Conservation (phyloP, 2,329 filamentous ascomycete genomes). For the Cercospora brassicicola region DNA sequence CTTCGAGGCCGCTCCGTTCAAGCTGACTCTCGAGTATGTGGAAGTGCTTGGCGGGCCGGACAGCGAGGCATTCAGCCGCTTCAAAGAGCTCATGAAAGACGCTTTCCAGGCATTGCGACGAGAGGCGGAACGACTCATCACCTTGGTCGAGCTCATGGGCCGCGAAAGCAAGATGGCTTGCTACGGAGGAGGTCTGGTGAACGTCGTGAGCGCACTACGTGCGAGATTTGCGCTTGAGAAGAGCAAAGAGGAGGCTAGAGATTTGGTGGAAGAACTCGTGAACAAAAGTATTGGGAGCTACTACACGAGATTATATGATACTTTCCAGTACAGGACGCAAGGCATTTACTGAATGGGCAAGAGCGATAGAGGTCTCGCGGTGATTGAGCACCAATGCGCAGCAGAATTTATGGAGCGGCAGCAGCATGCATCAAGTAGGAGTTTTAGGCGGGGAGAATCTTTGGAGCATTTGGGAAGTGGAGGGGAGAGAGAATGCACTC, state of each 20-base stretch:
- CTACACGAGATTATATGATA: slow-evolving; percentile 75
- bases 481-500: background rate
- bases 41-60: slow-evolving; percentile 75
- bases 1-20: slow-evolving; percentile 84
- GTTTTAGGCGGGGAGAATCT: background rate
- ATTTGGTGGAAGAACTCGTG: slow-evolving; percentile 78
- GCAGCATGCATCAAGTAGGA: background rate
- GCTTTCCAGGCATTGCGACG: slow-evolving; percentile 79
- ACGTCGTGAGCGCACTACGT: slow-evolving; percentile 67
- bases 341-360: slow-evolving; percentile 69
- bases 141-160: slow-evolving; percentile 82
- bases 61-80: slow-evolving; percentile 69
- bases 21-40: slow-evolving; percentile 81
- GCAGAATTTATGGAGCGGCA: background rate
- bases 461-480: background rate
- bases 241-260: slow-evolving; percentile 77
- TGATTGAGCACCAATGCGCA: background rate
- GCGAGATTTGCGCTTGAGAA: slow-evolving; percentile 80
- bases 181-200: slow-evolving; percentile 70
- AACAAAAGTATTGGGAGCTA: slow-evolving; percentile 82
- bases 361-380: background rate
- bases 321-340: slow-evolving; percentile 81
- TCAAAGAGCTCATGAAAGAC: slow-evolving; percentile 77
- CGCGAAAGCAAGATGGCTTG: slow-evolving; percentile 81
- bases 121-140: slow-evolving; percentile 77